Evolutionary conservation across 108 stramenopile genomes (phyloP), one percentile per base, ranked within the genome.

Genomic region (Asterionellopsis glacialis): DNA sequence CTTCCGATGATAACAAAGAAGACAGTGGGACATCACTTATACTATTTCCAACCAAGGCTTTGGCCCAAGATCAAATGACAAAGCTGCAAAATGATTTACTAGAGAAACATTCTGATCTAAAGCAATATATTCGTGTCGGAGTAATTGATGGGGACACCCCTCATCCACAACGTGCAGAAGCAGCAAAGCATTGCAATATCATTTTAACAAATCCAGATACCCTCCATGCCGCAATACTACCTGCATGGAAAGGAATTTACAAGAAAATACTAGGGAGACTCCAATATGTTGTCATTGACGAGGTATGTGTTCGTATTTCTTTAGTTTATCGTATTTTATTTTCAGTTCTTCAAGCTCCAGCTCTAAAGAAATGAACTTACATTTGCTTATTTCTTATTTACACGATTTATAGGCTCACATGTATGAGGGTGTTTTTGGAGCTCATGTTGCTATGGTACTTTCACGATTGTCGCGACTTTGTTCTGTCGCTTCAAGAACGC

Each of bases 141-240:
- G 77, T 86, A 1, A 74, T 95, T 26, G 91, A 94, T 71, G 90
- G 91, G 12, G 95, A 95, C 50, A 81, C 90, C 0, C 70, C 87
- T 42, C 87, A 77, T 49, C 59, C 70, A 21, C 74, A 89, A 50
- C 83, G 98, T 15, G 70, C 65, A 25, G 60, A 63, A 0, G 81
- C 95, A 50, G 69, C 71, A 14, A 66, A 76, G 28, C 41, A 68
- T 19, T 80, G 81, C 24, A 84, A 96, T 61, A 78, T 99, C 26
- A 72, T 99, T 24, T 70, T 99, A 45, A 96, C 95, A 11, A 99
- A 99, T 70, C 98, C 98, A 1, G 98, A 99, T 69, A 99, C 97
- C 33, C 59, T 99, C 14, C 98, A 99, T 70, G 88, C 89, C 12
- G 75, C 95, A 9, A 76, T 99, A 16, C 59, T 99, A 15, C 96